Conservation (phyloP, 805 yeast genomes). For the Starmerella bombi region DNA sequence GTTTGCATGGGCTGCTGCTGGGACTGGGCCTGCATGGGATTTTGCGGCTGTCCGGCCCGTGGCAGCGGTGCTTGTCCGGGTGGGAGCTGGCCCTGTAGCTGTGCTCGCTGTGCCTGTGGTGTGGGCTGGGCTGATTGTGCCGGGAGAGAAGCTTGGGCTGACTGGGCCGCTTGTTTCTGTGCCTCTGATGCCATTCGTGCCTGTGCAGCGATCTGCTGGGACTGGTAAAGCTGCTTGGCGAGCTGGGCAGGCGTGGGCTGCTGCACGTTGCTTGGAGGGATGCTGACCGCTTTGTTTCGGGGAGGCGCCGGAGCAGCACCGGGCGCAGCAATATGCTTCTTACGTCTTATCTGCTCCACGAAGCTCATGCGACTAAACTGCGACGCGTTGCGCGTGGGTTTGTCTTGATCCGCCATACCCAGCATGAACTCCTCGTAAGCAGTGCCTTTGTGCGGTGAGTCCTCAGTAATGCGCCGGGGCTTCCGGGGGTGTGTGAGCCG, state of each 20-base stretch:
- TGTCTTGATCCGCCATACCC: slow-evolving; percentile 40
- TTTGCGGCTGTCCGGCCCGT: neutral
- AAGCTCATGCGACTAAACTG: slow-evolving; percentile 81
- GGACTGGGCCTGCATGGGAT: neutral
- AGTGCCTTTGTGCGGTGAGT: slow-evolving; percentile 57
- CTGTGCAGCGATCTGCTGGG: slow-evolving; percentile 15
- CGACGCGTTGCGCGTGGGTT: slow-evolving; percentile 30
- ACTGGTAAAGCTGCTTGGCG: slow-evolving; percentile 15
- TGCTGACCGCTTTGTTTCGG: slow-evolving; percentile 20
- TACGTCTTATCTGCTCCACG: slow-evolving; percentile 71
- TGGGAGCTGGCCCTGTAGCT: neutral
- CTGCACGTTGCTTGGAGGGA: slow-evolving; percentile 11
- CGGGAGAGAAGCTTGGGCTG: slow-evolving; percentile 1
- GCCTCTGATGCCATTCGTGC: neutral
- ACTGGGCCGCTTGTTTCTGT: slow-evolving; percentile 2
- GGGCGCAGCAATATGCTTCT: slow-evolving; percentile 35
- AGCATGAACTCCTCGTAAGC: slow-evolving; percentile 89
- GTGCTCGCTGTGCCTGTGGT: neutral
- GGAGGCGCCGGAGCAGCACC: slow-evolving; percentile 22
- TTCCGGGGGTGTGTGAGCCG: slow-evolving; percentile 28
- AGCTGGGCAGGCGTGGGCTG: slow-evolving; percentile 15
- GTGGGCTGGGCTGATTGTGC: neutral
- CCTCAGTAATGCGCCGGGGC: slow-evolving; percentile 47
- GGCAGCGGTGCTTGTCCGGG: slow-evolving; percentile 2
- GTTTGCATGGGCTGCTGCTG: neutral